Conservation (phyloP, 768 basidiomycete species). For the Rhizopogon rudus region DNA sequence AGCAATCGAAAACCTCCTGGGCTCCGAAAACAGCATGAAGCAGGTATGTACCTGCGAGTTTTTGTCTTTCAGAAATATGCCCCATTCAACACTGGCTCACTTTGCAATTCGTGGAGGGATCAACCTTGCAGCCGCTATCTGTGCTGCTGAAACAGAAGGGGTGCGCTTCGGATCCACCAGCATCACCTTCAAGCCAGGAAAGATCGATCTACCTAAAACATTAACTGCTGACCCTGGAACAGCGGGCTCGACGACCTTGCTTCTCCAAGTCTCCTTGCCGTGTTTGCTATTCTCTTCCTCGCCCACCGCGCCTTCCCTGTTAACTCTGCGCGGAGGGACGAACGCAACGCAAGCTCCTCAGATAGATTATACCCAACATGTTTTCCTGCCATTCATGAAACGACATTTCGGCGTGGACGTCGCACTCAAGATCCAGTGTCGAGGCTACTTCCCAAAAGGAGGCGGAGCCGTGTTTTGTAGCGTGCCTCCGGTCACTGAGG, state of each 20-base stretch:
- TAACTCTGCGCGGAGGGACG: slow-evolving; percentile 65
- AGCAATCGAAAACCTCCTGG: slow-evolving; percentile 55
- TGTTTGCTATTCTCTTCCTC: slow-evolving; percentile 53
- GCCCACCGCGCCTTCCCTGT: slow-evolving; percentile 31
- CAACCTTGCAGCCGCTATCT: slow-evolving; percentile 58
- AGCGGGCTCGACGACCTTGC: slow-evolving; percentile 66
- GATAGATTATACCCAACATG: slow-evolving; percentile 62
- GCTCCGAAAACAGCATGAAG: slow-evolving; percentile 67
- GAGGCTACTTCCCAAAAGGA: slow-evolving; percentile 73
- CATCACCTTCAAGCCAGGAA: slow-evolving; percentile 54
- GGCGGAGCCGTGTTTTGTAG: slow-evolving; percentile 56
- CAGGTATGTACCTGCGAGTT: slow-evolving; percentile 36
- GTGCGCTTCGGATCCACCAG: slow-evolving; percentile 46
- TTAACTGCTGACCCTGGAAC: slow-evolving; percentile 48
- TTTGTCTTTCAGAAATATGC: background rate
- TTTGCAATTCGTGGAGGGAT: slow-evolving; percentile 39
- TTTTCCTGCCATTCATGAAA: slow-evolving; percentile 66
- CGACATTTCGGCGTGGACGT: slow-evolving; percentile 45
- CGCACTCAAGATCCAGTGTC: slow-evolving; percentile 42
- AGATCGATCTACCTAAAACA: slow-evolving; percentile 33
- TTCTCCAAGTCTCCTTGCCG: slow-evolving; percentile 69
- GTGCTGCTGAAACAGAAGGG: slow-evolving; percentile 49
- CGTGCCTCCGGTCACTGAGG: slow-evolving; percentile 28
- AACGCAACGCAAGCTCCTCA: slow-evolving; percentile 71
- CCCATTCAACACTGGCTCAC: background rate